Evolutionary conservation across 192 early-diverging fungal species (phyloP).

Genomic region (Coemansia sp.): DNA sequence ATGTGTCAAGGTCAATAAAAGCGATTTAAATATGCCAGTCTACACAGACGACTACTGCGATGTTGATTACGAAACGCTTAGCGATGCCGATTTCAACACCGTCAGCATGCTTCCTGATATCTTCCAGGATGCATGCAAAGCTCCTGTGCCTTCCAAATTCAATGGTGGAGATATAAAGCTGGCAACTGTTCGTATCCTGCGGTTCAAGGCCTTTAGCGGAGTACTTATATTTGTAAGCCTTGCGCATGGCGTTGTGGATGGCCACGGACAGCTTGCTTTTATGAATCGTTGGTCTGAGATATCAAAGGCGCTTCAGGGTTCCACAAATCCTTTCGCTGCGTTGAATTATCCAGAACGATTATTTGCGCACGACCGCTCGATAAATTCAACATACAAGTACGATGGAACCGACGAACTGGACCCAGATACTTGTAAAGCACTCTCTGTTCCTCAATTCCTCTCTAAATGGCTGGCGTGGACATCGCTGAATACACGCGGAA

Average conservation of each 20-base stretch:
- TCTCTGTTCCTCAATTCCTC: not conserved
- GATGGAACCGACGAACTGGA: not conserved
- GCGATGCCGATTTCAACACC: constrained; percentile 8
- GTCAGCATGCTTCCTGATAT: constrained; percentile 1
- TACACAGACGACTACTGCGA: constrained; percentile 2
- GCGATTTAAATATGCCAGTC: constrained; percentile 30
- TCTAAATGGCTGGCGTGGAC: constrained; percentile 12
- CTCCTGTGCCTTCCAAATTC: not conserved
- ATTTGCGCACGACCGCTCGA: not conserved
- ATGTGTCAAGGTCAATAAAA: constrained; percentile 3
- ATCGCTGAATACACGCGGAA: constrained; percentile 12
- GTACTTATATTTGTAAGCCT: constrained; percentile 21
- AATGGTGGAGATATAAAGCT: constrained; percentile 6
- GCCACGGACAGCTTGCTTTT: constrained; percentile 19
- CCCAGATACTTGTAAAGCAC: not conserved
- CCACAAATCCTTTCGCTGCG: not conserved
- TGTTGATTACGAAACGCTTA: constrained; percentile 5
- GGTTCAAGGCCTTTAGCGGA: constrained; percentile 27
- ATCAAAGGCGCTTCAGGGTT: not conserved
- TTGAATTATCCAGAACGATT: not conserved
- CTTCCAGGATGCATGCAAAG: not conserved
- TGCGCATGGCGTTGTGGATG: constrained; percentile 20
- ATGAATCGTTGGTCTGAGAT: constrained; percentile 23
- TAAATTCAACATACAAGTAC: not conserved
- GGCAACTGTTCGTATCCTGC: constrained; percentile 8